Conservation (phyloP, 1,284 basidiomycete genomes). For the Ganoderma resinaceum region DNA sequence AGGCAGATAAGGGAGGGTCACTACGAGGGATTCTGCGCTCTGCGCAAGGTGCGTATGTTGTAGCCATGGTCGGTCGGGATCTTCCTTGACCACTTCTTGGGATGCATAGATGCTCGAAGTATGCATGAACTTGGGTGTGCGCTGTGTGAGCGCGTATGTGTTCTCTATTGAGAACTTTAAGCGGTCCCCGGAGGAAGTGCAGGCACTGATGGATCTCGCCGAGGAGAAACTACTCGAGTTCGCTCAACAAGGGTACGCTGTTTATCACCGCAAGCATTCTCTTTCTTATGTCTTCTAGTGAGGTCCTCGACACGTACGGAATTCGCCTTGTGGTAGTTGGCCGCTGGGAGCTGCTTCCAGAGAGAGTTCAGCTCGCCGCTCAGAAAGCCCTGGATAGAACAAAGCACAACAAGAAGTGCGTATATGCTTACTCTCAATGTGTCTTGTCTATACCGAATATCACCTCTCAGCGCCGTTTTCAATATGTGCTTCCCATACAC, state of each 20-base stretch:
- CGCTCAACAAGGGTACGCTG: conserved; percentile 75
- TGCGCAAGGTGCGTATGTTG: conserved; percentile 70
- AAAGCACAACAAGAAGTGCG: conserved; percentile 72
- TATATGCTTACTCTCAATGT: not conserved
- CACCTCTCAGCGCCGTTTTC: conserved; percentile 73
- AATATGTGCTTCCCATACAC: conserved; percentile 97
- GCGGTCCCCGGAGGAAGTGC: conserved; percentile 86
- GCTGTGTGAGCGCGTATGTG: conserved; percentile 91
- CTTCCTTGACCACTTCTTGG: not conserved
- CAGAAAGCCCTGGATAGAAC: conserved; percentile 85
- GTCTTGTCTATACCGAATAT: not conserved
- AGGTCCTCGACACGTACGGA: conserved; percentile 85
- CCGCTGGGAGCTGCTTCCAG: conserved; percentile 77
- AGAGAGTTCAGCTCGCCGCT: conserved; percentile 75
- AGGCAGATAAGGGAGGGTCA: conserved; percentile 82
- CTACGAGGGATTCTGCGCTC: conserved; percentile 82
- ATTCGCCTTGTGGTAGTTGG: conserved; percentile 91
- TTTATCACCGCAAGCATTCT: too few relatives aligned
- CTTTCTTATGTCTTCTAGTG: too few relatives aligned
- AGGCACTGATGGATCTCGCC: conserved; percentile 87
- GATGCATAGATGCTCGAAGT: conserved; percentile 77
- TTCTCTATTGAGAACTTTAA: conserved; percentile 99
- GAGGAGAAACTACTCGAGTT: conserved; percentile 86
- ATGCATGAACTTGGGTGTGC: conserved; percentile 79
- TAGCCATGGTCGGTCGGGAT: conserved; percentile 19